phyloP scores from a whole-genome alignment of 345 rosid species.

The Crucihimalaya himalaica region DNA sequence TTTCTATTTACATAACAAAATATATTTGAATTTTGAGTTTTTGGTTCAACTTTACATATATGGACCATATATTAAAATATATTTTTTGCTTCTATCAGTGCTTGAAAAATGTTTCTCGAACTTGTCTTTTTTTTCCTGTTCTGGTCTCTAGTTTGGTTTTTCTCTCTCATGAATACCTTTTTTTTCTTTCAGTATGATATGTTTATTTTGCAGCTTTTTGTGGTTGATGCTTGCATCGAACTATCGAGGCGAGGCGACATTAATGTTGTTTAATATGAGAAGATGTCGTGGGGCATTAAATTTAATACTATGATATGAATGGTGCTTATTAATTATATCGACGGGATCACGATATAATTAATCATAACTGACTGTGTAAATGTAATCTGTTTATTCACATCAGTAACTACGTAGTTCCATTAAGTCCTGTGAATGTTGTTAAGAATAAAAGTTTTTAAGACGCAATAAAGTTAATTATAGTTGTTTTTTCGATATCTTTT shows the following conservation, averaged over 20 bases:
- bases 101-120: background rate
- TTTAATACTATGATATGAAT: conserved; percentile 10
- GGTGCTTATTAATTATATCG: background rate
- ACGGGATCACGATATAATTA: background rate
- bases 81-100: background rate
- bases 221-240: background rate
- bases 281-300: conserved; percentile 8
- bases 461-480: background rate
- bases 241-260: background rate
- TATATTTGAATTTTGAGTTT: background rate
- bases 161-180: background rate
- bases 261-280: conserved; percentile 17
- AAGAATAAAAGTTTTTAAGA: background rate
- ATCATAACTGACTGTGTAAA: background rate
- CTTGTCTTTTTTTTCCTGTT: background rate
- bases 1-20: background rate
- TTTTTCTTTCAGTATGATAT: background rate
- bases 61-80: background rate
- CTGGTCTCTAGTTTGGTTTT: background rate
- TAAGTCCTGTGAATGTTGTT: background rate
- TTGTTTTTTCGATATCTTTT: background rate
- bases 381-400: background rate
- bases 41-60: background rate
- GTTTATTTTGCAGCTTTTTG: background rate
- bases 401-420: background rate